A percentile compares a stretch with the other conserved stretches of the same genome.
phyloP scores from a whole-genome alignment of 179 eudicot genomes.

The Vitellaria paradoxa region DNA sequence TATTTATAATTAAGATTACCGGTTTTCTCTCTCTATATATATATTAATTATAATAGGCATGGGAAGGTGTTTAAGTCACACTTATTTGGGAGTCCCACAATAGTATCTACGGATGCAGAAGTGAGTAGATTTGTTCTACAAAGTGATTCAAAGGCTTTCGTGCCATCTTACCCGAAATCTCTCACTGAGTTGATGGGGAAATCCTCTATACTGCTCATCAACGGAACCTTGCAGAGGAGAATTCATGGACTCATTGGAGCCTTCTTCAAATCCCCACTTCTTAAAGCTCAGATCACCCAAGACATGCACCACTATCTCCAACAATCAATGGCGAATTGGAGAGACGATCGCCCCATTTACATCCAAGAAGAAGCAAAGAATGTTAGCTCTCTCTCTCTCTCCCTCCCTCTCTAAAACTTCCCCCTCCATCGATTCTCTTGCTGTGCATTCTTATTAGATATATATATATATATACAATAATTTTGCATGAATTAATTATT shows the following conservation, averaged over 20 bases:
- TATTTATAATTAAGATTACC: too few relatives aligned
- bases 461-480: too few relatives aligned
- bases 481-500: too few relatives aligned
- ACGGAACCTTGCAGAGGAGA: constrained; percentile 78
- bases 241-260: constrained; percentile 79
- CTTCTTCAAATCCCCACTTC: constrained; percentile 70
- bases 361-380: constrained; percentile 80
- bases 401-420: too few relatives aligned
- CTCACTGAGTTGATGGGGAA: constrained; percentile 83
- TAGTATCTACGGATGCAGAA: constrained; percentile 86
- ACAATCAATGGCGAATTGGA: constrained; percentile 63
- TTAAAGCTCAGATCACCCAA: constrained; percentile 68
- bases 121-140: constrained; percentile 67
- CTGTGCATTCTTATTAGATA: too few relatives aligned
- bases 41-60: constrained; percentile 38
- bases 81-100: constrained; percentile 78
- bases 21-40: too few relatives aligned
- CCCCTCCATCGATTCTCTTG: too few relatives aligned
- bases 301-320: constrained; percentile 57
- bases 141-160: constrained; percentile 65
- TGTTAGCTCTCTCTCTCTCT: constrained; percentile 25
- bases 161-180: constrained; percentile 90
- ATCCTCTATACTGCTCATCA: constrained; percentile 71
- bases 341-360: constrained; percentile 41
- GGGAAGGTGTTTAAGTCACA: constrained; percentile 96